Evolutionary conservation across 176 grass and related monocot genomes (phyloP), one percentile per base, ranked within the genome.

Genomic region (Tillandsia fasciculata): DNA sequence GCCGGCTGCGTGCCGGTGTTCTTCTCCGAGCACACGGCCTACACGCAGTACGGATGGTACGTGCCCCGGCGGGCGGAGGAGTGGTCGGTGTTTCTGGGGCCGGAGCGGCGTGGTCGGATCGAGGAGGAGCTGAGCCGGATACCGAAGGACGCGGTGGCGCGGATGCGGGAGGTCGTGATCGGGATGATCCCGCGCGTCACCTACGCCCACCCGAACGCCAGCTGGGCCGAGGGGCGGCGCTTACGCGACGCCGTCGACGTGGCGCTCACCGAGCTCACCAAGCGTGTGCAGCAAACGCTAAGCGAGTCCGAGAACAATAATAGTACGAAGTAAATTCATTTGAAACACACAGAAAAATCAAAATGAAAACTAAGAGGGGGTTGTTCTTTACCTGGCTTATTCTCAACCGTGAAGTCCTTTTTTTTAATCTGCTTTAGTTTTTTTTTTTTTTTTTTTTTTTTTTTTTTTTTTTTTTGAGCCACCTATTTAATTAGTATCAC

Each of bases 1-100:
- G 79, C 87, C 0, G 87, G 87, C 28, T 96, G 91, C 74, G 78
- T 96, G 64, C 91, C 91, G 1, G 87, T 96, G 4, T 96, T 96
- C 77, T 96, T 96, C 71, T 79, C 85, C 64, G 67, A 33, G 13
- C 57, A 56, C 15, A 87, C 91, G 1, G 84, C 87, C 3, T 79
- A 87, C 67, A 68, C 59, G 7, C 87, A 91, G 74, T 96, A 96
- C 77, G 71, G 24, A 61, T 96, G 87, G 91, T 84, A 96, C 81
- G 73, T 90, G 3, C 84, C 91, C 2, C 57, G 86, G 15, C 51
- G 76, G n/a, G 83, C 54, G 66, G 57, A 73, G 2, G 23, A 51
- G 1, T 96, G 81, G 74, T 92, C 90, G 12, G 86, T 92, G 76
- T 72, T 88, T 80, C 78, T 92, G 67, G 63, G 70, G 87, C 10